Conservation (phyloP, 768 basidiomycete genomes). For the Chalciporus piperatus region DNA sequence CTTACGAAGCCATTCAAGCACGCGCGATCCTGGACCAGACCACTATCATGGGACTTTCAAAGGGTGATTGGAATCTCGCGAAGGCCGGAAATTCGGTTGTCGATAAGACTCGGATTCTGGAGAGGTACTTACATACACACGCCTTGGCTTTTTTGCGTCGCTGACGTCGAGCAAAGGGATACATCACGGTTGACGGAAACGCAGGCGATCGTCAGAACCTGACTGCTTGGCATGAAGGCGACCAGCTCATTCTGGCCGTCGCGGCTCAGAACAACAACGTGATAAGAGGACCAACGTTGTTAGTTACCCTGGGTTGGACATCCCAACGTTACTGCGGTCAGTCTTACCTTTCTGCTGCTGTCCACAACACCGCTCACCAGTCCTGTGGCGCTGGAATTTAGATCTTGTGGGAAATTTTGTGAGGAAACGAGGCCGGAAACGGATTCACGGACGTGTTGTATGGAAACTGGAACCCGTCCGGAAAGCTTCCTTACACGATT, state of each 20-base stretch:
- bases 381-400: slow-evolving; percentile 5
- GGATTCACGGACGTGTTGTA: slow-evolving; percentile 75
- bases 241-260: slow-evolving; percentile 47
- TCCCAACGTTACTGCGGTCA: slow-evolving; percentile 67
- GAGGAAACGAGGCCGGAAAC: slow-evolving; percentile 78
- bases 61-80: slow-evolving; percentile 64
- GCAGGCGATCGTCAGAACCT: slow-evolving; percentile 37
- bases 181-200: slow-evolving; percentile 59
- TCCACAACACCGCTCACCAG: slow-evolving; percentile 8
- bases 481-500: slow-evolving; percentile 69
- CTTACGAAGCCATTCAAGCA: slow-evolving; percentile 74
- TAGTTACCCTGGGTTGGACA: too few species aligned
- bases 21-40: slow-evolving; percentile 60
- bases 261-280: slow-evolving; percentile 69
- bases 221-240: slow-evolving; percentile 36
- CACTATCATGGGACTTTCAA: slow-evolving; percentile 63
- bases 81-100: slow-evolving; percentile 47
- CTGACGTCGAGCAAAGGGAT: slow-evolving; percentile 33
- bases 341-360: slow-evolving; percentile 34
- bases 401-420: slow-evolving; percentile 49
- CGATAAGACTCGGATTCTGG: slow-evolving; percentile 71
- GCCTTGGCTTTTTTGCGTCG: not conserved
- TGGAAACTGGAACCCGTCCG: slow-evolving; percentile 73
- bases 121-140: slow-evolving; percentile 41
- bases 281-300: too few species aligned